Base-by-base conservation (phyloP, 2,329 filamentous ascomycete species). In the Pyrenophora graminea region DNA sequence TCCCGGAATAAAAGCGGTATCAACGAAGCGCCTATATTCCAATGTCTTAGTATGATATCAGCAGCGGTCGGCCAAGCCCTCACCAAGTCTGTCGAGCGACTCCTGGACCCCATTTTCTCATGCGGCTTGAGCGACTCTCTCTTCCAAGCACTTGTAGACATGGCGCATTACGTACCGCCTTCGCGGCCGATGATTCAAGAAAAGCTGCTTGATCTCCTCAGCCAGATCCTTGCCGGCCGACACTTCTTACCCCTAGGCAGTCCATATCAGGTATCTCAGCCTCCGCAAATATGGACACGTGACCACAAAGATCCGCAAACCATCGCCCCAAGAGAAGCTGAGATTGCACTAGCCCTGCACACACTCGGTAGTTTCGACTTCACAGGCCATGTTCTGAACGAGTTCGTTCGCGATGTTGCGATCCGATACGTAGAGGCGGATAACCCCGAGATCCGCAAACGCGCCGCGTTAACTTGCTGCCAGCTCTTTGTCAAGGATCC, bases 301-400 rank as follows among this genome's bases (percentile, higher is more conserved):
- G 94, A 97, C 63, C 89, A 87, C 53, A 90, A 94, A 67, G 90
- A 96, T 59, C 87, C 89, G 0, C 82, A 88, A 39, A 87, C 88
- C n/a, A 87, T 90, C 56, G 91, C 95, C 61, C 85, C 82, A 46
- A 80, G 88, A 53, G 92, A 95, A 70, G 81, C 86, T 7, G 93
- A 99, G 70, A 90, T 99, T 56, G 95, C 95, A 58, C 80, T 99
- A 45, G 94, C 94, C 3, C 81, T 99, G 13, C 92, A 96, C 66
- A 99, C 95, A 0, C 80, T 99, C 0, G 95, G 94, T n/a, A 97
- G 91, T 69, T 99, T 99, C 66, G 94, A 99, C 72, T 99, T 99
- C 44, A 69, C 63, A 12, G 87, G 90, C 2, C 91, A 97, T 67
- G 89, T 97, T 13, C 78, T 99, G 13, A 99, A 99, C 66, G 95